Percentiles rank a stretch among this genome's conserved stretches.
Evolutionary conservation across 1,284 basidiomycete genomes (phyloP).

Genomic region (Stereum hirsutum): DNA sequence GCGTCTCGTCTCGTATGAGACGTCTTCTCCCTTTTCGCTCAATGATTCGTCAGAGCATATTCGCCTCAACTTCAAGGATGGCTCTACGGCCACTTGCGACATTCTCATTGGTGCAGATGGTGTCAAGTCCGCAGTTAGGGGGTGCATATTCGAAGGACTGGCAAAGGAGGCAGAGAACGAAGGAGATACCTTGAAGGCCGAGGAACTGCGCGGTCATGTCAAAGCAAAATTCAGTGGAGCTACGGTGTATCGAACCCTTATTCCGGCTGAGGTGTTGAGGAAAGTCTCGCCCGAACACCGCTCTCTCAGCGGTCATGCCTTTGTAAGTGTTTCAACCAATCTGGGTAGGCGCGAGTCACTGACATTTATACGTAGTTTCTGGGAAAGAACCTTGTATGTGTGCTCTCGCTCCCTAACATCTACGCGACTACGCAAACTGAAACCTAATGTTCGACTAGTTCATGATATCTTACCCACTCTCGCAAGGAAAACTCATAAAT

Average conservation of each 20-base stretch:
- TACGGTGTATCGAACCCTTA: conserved; percentile 28
- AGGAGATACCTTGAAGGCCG: conserved; percentile 12
- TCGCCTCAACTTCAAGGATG: conserved; percentile 33
- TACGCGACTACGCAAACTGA: not conserved
- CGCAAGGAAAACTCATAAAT: conserved; percentile 31
- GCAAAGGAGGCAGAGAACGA: conserved; percentile 12
- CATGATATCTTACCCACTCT: conserved; percentile 33
- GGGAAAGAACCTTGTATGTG: conserved; percentile 28
- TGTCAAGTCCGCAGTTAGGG: conserved; percentile 23
- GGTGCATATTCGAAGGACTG: conserved; percentile 14
- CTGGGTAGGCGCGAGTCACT: not conserved
- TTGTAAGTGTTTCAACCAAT: conserved; percentile 22
- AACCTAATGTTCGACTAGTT: conserved; percentile 21
- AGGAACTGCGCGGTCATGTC: conserved; percentile 12
- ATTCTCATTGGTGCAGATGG: conserved; percentile 44
- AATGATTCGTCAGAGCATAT: conserved; percentile 15
- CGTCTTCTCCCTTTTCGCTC: conserved; percentile 25
- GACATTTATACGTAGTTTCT: conserved; percentile 24
- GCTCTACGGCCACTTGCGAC: conserved; percentile 31
- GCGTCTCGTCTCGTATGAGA: conserved; percentile 26
- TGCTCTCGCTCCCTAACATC: no score
- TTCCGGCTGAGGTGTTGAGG: conserved; percentile 25
- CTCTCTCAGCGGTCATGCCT: conserved; percentile 20
- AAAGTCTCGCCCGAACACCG: conserved; percentile 24
- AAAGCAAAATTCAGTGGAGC: conserved; percentile 31